Evolutionary conservation across 192 early-diverging fungal genomes (phyloP).

Genomic region (Diversispora eburnea): DNA sequence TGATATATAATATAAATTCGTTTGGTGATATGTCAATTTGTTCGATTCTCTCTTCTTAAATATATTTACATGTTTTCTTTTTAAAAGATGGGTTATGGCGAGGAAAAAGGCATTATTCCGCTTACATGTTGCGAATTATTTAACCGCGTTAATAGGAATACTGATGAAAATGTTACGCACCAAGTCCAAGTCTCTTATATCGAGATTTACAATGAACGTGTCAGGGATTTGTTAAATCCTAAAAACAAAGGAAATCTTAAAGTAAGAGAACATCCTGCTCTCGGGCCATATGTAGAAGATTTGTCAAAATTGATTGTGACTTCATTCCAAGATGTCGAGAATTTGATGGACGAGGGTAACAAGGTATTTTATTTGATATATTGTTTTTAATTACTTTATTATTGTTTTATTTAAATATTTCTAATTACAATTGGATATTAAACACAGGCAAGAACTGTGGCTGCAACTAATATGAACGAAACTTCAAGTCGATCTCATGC

Average conservation of each 20-base stretch:
- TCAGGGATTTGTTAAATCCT: slow-evolving; percentile 77
- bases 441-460: slow-evolving; percentile 76
- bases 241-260: slow-evolving; percentile 70
- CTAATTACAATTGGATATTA: neutral
- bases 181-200: slow-evolving; percentile 83
- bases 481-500: slow-evolving; percentile 85
- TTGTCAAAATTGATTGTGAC: slow-evolving; percentile 78
- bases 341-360: slow-evolving; percentile 78
- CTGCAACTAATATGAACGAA: slow-evolving; percentile 94
- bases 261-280: slow-evolving; percentile 75
- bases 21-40: neutral
- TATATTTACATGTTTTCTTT: neutral
- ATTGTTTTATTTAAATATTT: neutral
- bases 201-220: slow-evolving; percentile 88
- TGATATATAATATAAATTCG: neutral
- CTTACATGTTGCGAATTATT: slow-evolving; percentile 81
- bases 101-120: slow-evolving; percentile 84
- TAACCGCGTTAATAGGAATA: slow-evolving; percentile 49
- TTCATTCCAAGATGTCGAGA: slow-evolving; percentile 64
- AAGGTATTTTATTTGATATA: slow-evolving; percentile 45
- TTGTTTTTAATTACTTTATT: slow-evolving; percentile 5
- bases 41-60: neutral
- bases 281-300: slow-evolving; percentile 91
- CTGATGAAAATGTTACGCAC: slow-evolving; percentile 48
- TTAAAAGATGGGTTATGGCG: slow-evolving; percentile 63